Conservation (phyloP, 306 rosid genomes). For the Herpetospermum pedunculosum region DNA sequence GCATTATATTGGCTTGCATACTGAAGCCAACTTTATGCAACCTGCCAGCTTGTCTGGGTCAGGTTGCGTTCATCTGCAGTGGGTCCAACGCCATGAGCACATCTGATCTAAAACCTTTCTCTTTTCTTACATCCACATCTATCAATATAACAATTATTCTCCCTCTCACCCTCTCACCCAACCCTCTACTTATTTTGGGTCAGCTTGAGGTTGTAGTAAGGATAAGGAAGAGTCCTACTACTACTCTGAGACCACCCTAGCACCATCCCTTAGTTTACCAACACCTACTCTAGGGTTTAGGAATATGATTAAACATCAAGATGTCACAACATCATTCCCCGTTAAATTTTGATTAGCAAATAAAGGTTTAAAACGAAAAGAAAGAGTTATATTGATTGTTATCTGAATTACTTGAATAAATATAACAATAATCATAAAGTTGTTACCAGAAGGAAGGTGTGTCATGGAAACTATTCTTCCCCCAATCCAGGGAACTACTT, state of each 20-base stretch:
- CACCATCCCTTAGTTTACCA: not conserved
- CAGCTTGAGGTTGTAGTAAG: not conserved
- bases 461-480: slow-evolving; percentile 86
- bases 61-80: not conserved
- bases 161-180: not conserved
- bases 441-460: slow-evolving; percentile 74
- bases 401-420: not conserved
- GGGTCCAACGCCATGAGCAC: not conserved
- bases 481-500: slow-evolving; percentile 90
- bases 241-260: not conserved
- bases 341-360: not conserved
- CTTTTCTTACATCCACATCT: not conserved
- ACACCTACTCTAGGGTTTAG: not conserved
- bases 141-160: not conserved
- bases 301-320: not conserved
- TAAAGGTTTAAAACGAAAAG: not conserved
- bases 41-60: not conserved
- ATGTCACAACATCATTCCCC: not conserved
- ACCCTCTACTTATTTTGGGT: not conserved
- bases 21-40: not conserved
- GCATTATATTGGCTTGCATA: not conserved
- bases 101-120: not conserved
- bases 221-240: not conserved
- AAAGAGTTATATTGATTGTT: not conserved
- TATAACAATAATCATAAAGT: not conserved